Conservation (phyloP, 2,329 filamentous ascomycete species). For the Paraconiothyrium sp. region DNA sequence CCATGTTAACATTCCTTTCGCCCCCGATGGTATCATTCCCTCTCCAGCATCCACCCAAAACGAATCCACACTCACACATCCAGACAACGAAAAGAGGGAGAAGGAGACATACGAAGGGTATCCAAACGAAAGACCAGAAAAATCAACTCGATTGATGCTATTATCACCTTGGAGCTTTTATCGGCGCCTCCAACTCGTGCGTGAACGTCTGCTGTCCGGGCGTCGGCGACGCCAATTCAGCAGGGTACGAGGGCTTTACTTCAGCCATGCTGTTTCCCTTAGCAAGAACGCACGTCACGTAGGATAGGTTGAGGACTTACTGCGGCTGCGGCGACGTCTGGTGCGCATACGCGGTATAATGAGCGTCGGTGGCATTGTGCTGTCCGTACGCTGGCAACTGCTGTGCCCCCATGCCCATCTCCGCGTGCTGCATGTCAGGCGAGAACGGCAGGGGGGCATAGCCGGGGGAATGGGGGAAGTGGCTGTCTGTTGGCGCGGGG, state of each 20-base stretch:
- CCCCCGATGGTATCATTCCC: too few relatives aligned
- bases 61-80: too few relatives aligned
- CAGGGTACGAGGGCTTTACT: slow-evolving; percentile 30
- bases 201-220: slow-evolving; percentile 33
- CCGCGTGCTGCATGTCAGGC: slow-evolving; percentile 21
- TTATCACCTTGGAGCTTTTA: not conserved
- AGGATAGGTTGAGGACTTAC: slow-evolving; percentile 25
- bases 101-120: not conserved
- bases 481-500: not conserved
- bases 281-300: too few relatives aligned
- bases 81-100: too few relatives aligned
- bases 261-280: slow-evolving; percentile 29
- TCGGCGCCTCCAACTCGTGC: slow-evolving; percentile 38
- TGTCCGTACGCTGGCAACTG: slow-evolving; percentile 35
- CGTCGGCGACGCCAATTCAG: slow-evolving; percentile 36
- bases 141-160: rapidly evolving
- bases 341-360: slow-evolving; percentile 35
- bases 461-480: slow-evolving; percentile 9
- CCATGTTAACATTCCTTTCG: too few relatives aligned
- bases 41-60: not conserved
- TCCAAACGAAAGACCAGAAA: not conserved
- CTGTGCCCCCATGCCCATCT: slow-evolving; percentile 20
- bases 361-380: slow-evolving; percentile 34
- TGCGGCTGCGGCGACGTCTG: slow-evolving; percentile 32
- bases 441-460: slow-evolving; percentile 9